Conservation (phyloP, 495 filamentous ascomycete genomes). For the Trichoderma virens region DNA sequence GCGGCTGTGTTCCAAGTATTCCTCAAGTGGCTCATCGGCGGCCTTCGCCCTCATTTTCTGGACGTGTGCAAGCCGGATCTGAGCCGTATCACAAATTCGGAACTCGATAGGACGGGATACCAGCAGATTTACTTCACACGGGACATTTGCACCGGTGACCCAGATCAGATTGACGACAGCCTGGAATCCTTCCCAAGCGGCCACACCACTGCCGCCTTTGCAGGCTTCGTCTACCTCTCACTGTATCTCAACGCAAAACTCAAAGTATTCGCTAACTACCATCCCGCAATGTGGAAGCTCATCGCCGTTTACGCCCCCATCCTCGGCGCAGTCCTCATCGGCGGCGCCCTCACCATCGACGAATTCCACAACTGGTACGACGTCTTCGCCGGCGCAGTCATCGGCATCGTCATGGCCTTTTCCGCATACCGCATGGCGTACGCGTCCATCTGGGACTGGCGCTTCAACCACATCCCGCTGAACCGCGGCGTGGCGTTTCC, state of each 20-base stretch:
- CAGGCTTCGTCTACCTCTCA: conserved; percentile 48
- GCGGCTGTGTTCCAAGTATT: conserved; percentile 51
- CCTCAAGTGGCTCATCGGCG: conserved; percentile 50
- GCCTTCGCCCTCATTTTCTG: conserved; percentile 52
- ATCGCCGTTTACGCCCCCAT: conserved; percentile 50
- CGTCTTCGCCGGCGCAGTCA: conserved; percentile 45
- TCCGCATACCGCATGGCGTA: conserved; percentile 51
- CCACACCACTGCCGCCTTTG: conserved; percentile 51
- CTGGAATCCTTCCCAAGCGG: conserved; percentile 56
- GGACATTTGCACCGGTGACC: conserved; percentile 35
- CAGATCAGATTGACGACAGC: conserved; percentile 37
- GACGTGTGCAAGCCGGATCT: conserved; percentile 48
- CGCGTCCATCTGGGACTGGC: conserved; percentile 51
- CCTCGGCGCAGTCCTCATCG: conserved; percentile 49
- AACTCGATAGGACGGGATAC: conserved; percentile 30
- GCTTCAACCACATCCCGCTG: conserved; percentile 47
- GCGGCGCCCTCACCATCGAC: conserved; percentile 53
- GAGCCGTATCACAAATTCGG: conserved; percentile 20
- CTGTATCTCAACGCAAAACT: conserved; percentile 61
- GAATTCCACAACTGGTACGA: conserved; percentile 57
- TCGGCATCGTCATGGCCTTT: conserved; percentile 52
- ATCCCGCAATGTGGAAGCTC: conserved; percentile 57
- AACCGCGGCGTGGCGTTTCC: conserved; percentile 26
- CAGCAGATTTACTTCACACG: conserved; percentile 39
- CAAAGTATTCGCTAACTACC: conserved; percentile 52